These are phyloP conservation scores for Syzygium syzygioides DNA, from an alignment of 441 rosid species.

Conservation along the genomic window DNA sequence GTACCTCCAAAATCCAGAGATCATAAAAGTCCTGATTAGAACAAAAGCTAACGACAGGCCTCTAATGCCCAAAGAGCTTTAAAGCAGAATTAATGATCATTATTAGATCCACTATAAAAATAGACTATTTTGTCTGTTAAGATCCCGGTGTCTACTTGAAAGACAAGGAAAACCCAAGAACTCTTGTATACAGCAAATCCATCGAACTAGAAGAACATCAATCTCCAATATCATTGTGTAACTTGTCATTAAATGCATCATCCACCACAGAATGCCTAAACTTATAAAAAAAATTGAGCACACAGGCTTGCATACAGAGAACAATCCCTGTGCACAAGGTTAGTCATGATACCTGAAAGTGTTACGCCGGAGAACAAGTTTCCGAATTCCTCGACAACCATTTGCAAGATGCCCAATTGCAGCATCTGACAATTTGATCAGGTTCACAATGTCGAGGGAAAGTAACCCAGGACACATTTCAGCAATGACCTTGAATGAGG, in stretches of 20 bases:
- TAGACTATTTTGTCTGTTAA: background rate
- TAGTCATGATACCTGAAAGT: conserved; percentile 1
- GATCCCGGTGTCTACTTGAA: background rate
- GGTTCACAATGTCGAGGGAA: conserved; percentile 58
- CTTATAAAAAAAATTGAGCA: background rate
- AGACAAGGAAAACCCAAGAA: background rate
- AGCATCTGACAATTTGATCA: conserved; percentile 74
- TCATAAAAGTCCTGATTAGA: background rate
- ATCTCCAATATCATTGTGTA: background rate
- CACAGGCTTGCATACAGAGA: background rate
- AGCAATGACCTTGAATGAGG: conserved; percentile 63
- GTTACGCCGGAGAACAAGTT: conserved; percentile 58
- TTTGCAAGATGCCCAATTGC: conserved; percentile 75
- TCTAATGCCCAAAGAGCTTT: background rate
- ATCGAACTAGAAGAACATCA: background rate
- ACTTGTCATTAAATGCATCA: background rate
- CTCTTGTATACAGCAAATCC: background rate
- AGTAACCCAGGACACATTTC: conserved; percentile 51
- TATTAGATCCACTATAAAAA: background rate
- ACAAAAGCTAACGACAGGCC: background rate
- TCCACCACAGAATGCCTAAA: background rate
- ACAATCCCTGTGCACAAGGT: background rate
- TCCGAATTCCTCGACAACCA: conserved; percentile 60
- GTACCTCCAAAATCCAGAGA: background rate
- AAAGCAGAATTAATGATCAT: background rate